Percentiles rank a stretch among this genome's conserved stretches.
Conservation (phyloP, 2,329 filamentous ascomycete genomes). For the Diaporthe eres region DNA sequence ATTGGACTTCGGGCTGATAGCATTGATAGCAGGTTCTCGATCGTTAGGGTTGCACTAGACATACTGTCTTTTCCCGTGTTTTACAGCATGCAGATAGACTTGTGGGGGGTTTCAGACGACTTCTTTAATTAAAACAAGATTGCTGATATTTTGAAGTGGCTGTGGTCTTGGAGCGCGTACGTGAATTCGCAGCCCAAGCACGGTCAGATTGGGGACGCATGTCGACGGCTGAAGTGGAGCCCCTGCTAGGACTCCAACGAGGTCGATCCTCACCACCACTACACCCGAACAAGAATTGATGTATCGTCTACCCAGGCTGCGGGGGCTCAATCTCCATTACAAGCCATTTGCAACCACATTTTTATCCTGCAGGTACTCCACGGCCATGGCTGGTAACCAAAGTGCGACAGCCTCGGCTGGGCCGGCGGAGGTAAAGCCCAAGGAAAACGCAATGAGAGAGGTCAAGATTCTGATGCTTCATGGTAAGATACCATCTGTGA, state of each 20-base stretch:
- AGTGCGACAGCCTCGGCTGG: not conserved
- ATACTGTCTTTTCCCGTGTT: not conserved
- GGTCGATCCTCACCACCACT: not conserved
- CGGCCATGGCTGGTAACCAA: slow-evolving; percentile 32
- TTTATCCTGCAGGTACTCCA: slow-evolving; percentile 2
- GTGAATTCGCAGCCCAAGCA: not conserved
- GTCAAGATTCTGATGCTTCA: slow-evolving; percentile 85
- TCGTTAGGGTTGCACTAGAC: not conserved
- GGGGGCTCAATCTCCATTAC: not conserved
- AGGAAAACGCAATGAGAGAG: slow-evolving; percentile 60
- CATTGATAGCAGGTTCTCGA: not conserved
- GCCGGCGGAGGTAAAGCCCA: slow-evolving; percentile 45
- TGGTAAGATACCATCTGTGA: slow-evolving; percentile 58
- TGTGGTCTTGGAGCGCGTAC: not conserved
- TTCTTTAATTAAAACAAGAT: not conserved
- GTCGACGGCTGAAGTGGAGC: slow-evolving; percentile 21
- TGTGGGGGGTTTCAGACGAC: not conserved
- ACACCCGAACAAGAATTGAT: slow-evolving; percentile 7
- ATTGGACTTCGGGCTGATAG: not conserved
- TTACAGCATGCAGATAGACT: not conserved
- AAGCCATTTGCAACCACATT: not conserved
- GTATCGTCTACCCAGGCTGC: slow-evolving; percentile 11
- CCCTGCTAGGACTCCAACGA: not conserved
- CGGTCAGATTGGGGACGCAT: slow-evolving; percentile 9
- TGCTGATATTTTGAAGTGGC: not conserved